These are phyloP conservation scores for Nicotiana knightiana DNA, from an alignment of 257 asterid genomes.

Conservation along the genomic window DNA sequence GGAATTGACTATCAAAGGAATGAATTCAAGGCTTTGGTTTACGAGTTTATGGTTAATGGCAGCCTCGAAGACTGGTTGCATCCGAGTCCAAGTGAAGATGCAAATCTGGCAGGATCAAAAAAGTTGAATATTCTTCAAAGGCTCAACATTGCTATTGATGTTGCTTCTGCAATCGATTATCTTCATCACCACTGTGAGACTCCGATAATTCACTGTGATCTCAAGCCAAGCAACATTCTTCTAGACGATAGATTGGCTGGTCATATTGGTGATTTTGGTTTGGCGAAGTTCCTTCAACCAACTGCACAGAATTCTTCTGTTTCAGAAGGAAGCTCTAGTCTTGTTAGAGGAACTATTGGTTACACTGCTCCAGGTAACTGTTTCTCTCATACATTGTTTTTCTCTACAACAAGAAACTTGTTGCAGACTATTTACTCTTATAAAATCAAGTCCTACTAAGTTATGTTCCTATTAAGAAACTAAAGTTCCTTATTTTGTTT, in stretches of 20 bases:
- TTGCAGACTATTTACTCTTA: too few relatives aligned
- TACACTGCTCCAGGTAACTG: conserved; percentile 32
- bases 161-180: conserved; percentile 23
- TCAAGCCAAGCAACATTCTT: conserved; percentile 35
- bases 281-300: conserved; percentile 20
- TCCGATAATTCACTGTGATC: conserved; percentile 25
- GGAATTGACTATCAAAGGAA: conserved; percentile 17
- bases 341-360: conserved; percentile 26
- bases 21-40: conserved; percentile 25
- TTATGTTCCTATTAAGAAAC: too few relatives aligned
- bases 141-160: conserved; percentile 14
- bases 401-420: too few relatives aligned
- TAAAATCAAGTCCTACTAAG: neutral
- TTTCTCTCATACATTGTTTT: neutral
- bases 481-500: neutral
- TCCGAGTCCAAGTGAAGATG: neutral
- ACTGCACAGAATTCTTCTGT: neutral
- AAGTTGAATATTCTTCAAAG: conserved; percentile 10
- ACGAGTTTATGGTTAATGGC: conserved; percentile 19
- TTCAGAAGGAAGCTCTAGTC: conserved; percentile 9
- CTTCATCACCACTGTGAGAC: conserved; percentile 25
- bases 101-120: neutral
- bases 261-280: conserved; percentile 30
- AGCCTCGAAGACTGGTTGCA: conserved; percentile 24
- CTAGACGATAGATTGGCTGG: conserved; percentile 20